Conservation (phyloP, 352 stramenopile genomes). For the Salisapilia sapeloensis region DNA sequence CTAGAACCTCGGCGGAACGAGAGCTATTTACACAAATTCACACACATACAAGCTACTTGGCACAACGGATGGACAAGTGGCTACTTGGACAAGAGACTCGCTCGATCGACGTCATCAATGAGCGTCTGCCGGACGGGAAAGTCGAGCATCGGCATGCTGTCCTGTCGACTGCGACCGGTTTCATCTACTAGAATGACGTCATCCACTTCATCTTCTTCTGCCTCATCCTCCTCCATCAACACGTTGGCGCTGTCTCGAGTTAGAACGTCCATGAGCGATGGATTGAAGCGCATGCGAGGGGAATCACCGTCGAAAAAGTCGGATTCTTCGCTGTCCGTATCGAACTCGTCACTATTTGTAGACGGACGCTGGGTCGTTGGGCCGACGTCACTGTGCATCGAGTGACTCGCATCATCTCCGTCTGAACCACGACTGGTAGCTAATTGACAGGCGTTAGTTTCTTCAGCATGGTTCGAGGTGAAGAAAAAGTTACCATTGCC, state of each 20-base stretch:
- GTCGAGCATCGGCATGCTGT: conserved; percentile 41
- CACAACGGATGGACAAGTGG: conserved; percentile 1
- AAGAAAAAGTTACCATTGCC: no score
- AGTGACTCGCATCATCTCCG: no score
- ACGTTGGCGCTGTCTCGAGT: conserved; percentile 32
- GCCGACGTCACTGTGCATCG: no score
- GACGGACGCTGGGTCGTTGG: no score
- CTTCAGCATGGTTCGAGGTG: no score
- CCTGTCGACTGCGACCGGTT: conserved; percentile 4
- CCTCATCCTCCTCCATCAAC: conserved; percentile 36
- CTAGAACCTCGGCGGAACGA: no score
- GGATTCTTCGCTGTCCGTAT: conserved; percentile 14
- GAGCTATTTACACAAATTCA: neutral
- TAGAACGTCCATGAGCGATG: conserved; percentile 22
- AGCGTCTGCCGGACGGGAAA: conserved; percentile 12
- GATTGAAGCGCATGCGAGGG: conserved; percentile 20
- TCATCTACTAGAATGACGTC: conserved; percentile 4
- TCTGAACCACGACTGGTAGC: no score
- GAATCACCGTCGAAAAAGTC: no score
- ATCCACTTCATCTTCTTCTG: conserved; percentile 24
- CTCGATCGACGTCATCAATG: conserved; percentile 25
- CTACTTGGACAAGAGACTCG: no score
- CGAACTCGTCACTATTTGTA: no score
- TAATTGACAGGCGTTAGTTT: no score
- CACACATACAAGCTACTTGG: neutral